Evolutionary conservation across 1,284 basidiomycete genomes (phyloP), one percentile per base, ranked within the genome.

Genomic region (Puccinia horiana): DNA sequence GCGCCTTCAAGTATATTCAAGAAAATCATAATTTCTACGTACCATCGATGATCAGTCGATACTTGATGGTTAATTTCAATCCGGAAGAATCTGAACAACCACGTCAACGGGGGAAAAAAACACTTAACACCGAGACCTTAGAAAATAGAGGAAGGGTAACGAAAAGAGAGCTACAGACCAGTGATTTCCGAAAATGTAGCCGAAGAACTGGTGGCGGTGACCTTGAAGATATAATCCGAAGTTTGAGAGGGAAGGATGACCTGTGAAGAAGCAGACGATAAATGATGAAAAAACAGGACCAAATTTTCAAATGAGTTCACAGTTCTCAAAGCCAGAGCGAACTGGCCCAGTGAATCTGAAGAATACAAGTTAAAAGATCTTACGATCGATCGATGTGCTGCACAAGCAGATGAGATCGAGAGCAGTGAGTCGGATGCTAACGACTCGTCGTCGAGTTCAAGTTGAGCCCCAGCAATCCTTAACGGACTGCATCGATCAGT

Each of bases 1-100:
- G n/a, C n/a, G n/a, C 37, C 32, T 14, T 65, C 9, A 37, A 9
- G 35, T 37, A 5, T 65, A 14, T 37, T 2, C 63, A 65, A 37
- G 37, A 11, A 65, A 65, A 65, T 67, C 5, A 79, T n/a, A 29
- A 52, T 8, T 14, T 26, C 47, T n/a, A 49, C 78, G 58, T 49
- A 81, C 78, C 78, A 61, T 73, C 69, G 61, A 74, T 44, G 18
- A 81, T 42, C 18, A 37, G 42, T 18, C 78, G 78, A 73, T 81
- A 81, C 54, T 81, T 73, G 26, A 81, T 37, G 42, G 72, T 56
- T 23, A 81, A 74, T 73, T 73, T 73, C n/a, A 81, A 58, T 26
- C 54, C 37, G 18, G 52, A 70, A 54, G 65, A 69, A 69, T 44
- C 65, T 69, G 23, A 44, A 47, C 42, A 42, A 54, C 18, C 47